Base-by-base conservation (phyloP, 2,329 filamentous ascomycete species). In the Corniculantispora saksenae region DNA sequence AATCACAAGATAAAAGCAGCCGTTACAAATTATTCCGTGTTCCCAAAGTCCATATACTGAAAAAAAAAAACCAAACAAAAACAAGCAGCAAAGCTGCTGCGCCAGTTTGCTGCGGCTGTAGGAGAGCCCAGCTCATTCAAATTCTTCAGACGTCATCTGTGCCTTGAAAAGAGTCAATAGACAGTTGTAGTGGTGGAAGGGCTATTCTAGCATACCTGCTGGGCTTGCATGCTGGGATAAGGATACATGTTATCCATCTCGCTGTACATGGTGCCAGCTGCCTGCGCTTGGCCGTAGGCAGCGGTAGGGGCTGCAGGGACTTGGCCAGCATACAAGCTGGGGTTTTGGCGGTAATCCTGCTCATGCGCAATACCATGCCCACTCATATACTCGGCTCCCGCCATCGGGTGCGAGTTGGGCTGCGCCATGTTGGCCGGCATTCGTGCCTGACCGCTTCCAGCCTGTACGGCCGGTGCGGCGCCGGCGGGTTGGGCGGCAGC, bases 211-310 rank as follows among this genome's bases (percentile, higher is more conserved):
- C 86, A 76, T 83, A 94, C 92, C 82, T 93, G 92, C 77, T 96
- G 93, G 69, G 91, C 86, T 71, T 91, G 89, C 85, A 97, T 92
- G 67, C 88, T 81, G 17, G 89, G 85, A 76, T 96, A 97, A 47
- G 86, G 86, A 70, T 98, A 98, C 84, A 97, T 97, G 68, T 87
- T 88, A 68, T 92, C 89, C 78, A 94, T 89, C 64, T 91, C 89
- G 64, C 89, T 85, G 74, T 93, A 97, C 85, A 97, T 96, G 25
- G 72, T 70, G 3, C 74, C 71, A 68, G 88, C 82, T 66, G 90
- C 87, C 70, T 91, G 90, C 54, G 91, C 86, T 73, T 95, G 92
- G 17, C 89, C 91, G 75, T 96, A 96, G 15, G 86, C 85, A 60
- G 86, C 85, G 55, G 87, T 84, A 15, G 91, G 87, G 57, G 91